These are phyloP conservation scores for Talaromyces atroroseus DNA, from an alignment of 2,329 filamentous ascomycete species.

Conservation along the genomic window DNA sequence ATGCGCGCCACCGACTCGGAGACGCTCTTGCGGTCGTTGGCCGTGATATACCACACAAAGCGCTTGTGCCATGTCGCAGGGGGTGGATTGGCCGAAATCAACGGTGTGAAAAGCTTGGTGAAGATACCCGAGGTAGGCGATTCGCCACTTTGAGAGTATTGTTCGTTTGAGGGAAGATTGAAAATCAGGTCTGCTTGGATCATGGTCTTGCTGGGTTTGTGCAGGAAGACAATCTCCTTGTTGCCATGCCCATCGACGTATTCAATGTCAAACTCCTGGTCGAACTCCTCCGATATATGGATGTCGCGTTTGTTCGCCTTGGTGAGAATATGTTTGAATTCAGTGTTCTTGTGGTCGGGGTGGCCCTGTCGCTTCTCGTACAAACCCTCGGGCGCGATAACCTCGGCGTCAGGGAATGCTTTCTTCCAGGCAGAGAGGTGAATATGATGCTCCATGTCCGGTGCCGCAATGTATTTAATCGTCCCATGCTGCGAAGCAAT, in stretches of 20 bases:
- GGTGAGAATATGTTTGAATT: conserved; percentile 65
- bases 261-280: conserved; percentile 78
- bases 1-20: conserved; percentile 65
- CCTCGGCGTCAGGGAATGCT: conserved; percentile 69
- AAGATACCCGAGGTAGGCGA: conserved; percentile 53
- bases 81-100: conserved; percentile 54
- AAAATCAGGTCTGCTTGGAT: conserved; percentile 90
- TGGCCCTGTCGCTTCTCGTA: conserved; percentile 70
- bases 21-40: conserved; percentile 61
- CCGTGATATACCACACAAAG: conserved; percentile 70
- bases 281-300: conserved; percentile 69
- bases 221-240: conserved; percentile 81
- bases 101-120: conserved; percentile 51
- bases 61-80: conserved; percentile 69
- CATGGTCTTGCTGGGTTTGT: conserved; percentile 70
- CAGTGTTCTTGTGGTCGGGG: conserved; percentile 50
- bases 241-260: conserved; percentile 76
- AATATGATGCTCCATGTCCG: conserved; percentile 92
- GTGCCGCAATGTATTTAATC: conserved; percentile 78
- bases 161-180: conserved; percentile 82
- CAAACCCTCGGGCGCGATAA: conserved; percentile 78
- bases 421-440: conserved; percentile 80
- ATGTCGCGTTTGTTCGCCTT: conserved; percentile 47
- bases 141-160: conserved; percentile 60
- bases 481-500: conserved; percentile 59